Evolutionary conservation across 106 monocot species (phyloP), one percentile per base, ranked within the genome.

Genomic region (Iris macrosiphon): DNA sequence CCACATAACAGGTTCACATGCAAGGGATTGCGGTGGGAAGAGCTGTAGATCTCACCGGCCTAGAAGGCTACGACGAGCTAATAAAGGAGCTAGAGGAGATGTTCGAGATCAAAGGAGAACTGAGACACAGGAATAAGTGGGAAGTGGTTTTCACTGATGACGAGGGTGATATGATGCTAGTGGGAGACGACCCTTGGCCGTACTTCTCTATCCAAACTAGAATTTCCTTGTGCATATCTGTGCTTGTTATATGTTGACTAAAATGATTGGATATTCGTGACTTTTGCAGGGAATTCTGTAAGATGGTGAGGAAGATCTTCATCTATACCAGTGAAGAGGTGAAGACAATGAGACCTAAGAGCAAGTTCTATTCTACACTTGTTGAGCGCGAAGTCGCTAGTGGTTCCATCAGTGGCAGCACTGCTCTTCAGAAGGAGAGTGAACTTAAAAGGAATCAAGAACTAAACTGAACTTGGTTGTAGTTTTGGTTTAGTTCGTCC

Each of bases 171-270:
- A 88, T 75, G 74, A 93, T 93, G 84, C 80, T 84, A 1, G 87
- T 93, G 9, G 93, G 88, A 27, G 93, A 84, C 40, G 84, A 88
- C 61, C 88, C 88, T 19, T 93, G 93, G 93, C 72, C 14, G 93
- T 93, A 81, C n/a, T 30, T 63, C 52, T 45, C 67, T 11, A 5
- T 31, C 35, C 31, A 63, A 34, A 37, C 38, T 2, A 38, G 7
- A 6, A 3, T 28, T 49, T 26, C n/a, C n/a, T 50, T 49, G 4
- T 28, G 25, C 13, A 2, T 49, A 31, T 9, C 30, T 52, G 7
- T 4, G 1, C 3, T 1, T 1, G n/a, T 52, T 31, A 4, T 20
- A 18, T 45, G 1, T 49, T 29, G 49, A 27, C 29, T n/a, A 14
- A 15, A 49, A n/a, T 3, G 1, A 27, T 46, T 46, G 21, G 9